Evolutionary conservation across 345 rosid species (phyloP).

Genomic region (Gynandropsis gynandra): DNA sequence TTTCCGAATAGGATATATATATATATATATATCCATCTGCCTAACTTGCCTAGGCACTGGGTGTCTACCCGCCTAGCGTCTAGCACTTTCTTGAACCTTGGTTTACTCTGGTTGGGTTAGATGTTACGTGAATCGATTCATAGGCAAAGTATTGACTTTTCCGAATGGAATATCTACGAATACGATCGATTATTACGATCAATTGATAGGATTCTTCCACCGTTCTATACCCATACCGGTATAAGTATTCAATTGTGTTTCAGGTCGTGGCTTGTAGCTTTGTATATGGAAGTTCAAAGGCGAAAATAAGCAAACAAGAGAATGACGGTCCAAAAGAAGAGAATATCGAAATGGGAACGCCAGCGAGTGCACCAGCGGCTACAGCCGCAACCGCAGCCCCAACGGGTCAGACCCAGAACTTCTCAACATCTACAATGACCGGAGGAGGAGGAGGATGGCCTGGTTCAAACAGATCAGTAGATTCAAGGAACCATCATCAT

Average conservation of each 20-base stretch:
- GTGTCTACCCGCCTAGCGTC: too few relatives aligned
- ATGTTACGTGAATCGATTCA: too few relatives aligned
- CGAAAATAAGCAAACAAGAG: slow-evolving; percentile 38
- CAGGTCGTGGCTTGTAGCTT: slow-evolving; percentile 96
- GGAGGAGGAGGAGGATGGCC: slow-evolving; percentile 72
- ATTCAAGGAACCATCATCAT: slow-evolving; percentile 69
- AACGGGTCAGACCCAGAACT: slow-evolving; percentile 31
- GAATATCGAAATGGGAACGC: slow-evolving; percentile 22
- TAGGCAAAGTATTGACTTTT: too few relatives aligned
- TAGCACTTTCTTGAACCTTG: too few relatives aligned
- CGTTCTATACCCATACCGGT: too few relatives aligned
- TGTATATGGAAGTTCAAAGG: slow-evolving; percentile 57
- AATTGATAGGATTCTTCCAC: too few relatives aligned
- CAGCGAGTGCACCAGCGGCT: slow-evolving; percentile 32
- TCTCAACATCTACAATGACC: slow-evolving; percentile 40
- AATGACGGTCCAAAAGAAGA: slow-evolving; percentile 39
- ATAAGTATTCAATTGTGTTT: neutral
- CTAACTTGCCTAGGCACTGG: too few relatives aligned
- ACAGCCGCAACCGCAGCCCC: slow-evolving; percentile 5
- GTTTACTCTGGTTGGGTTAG: too few relatives aligned
- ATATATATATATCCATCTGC: too few relatives aligned
- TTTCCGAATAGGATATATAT: too few relatives aligned
- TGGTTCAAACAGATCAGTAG: slow-evolving; percentile 37
- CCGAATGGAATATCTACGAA: too few relatives aligned
- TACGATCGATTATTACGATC: too few relatives aligned